phyloP scores from a whole-genome alignment of 257 asterid genomes.

The Lycium barbarum region DNA sequence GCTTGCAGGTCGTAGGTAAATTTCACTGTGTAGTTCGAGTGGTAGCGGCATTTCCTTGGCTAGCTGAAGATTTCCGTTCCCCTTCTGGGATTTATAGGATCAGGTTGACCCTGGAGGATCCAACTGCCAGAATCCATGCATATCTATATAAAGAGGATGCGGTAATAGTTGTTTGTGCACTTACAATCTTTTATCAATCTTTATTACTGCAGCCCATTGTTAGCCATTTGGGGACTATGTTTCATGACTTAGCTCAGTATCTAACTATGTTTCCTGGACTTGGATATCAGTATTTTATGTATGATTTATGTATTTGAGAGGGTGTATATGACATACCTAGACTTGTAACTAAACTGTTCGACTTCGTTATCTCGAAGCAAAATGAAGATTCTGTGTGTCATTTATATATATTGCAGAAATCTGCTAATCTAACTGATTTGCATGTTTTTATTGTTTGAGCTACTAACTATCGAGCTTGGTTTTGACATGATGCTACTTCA shows the following conservation, averaged over 20 bases:
- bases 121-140: conserved; percentile 90
- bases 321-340: neutral
- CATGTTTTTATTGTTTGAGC: neutral
- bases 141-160: conserved; percentile 72
- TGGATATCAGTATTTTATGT: neutral
- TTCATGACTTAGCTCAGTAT: neutral
- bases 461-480: conserved; percentile 4
- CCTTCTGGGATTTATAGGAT: conserved; percentile 68
- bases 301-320: neutral
- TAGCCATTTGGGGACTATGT: neutral
- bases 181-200: neutral
- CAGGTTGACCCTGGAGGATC: conserved; percentile 87
- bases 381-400: conserved; percentile 14
- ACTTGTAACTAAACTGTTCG: neutral
- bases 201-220: neutral
- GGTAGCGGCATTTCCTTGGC: conserved; percentile 71
- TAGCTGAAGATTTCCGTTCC: conserved; percentile 53
- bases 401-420: conserved; percentile 9
- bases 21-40: conserved; percentile 76
- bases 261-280: neutral
- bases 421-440: neutral
- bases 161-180: conserved; percentile 48
- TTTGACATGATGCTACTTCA: neutral
- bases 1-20: conserved; percentile 63
- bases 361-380: neutral